Evolutionary conservation across 1,139 yeast genomes (phyloP).

Genomic region (Hemisphaericaspora subhashii): DNA sequence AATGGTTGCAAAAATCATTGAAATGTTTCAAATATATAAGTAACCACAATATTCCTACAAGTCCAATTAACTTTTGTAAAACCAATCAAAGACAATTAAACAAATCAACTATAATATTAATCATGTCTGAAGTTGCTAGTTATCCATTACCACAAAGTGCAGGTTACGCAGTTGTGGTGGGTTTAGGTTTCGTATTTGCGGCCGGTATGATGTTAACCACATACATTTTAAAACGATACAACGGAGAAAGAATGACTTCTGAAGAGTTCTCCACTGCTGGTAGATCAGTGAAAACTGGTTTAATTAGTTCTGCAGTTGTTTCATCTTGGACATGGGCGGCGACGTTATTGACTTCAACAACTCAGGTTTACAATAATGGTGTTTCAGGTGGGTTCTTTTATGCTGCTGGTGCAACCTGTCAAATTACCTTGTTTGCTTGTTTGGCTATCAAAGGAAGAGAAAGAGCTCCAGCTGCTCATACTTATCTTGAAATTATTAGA

Average conservation of each 20-base stretch:
- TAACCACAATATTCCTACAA: background rate
- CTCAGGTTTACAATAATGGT: conserved; percentile 80
- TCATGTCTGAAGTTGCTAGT: conserved; percentile 3
- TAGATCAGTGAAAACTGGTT: conserved; percentile 75
- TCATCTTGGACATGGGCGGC: conserved; percentile 97
- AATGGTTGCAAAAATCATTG: background rate
- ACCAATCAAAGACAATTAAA: background rate
- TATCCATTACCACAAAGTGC: conserved; percentile 59
- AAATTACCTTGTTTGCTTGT: conserved; percentile 51
- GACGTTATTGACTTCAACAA: conserved; percentile 70
- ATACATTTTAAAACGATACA: conserved; percentile 67
- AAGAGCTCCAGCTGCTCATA: conserved; percentile 59
- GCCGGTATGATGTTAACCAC: conserved; percentile 77
- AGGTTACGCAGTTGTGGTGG: conserved; percentile 93
- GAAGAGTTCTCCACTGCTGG: conserved; percentile 92
- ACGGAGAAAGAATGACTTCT: conserved; percentile 78
- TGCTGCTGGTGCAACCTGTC: conserved; percentile 57
- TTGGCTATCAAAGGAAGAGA: conserved; percentile 57
- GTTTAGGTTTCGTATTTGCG: conserved; percentile 82
- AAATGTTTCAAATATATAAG: background rate
- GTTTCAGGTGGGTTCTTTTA: conserved; percentile 56
- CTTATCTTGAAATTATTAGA: conserved; percentile 53
- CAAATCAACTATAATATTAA: background rate
- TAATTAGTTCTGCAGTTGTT: conserved; percentile 84
- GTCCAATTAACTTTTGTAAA: background rate